Evolutionary conservation across 352 stramenopile species (phyloP), one percentile per base, ranked within the genome.

Genomic region (Phytophthora vignae): DNA sequence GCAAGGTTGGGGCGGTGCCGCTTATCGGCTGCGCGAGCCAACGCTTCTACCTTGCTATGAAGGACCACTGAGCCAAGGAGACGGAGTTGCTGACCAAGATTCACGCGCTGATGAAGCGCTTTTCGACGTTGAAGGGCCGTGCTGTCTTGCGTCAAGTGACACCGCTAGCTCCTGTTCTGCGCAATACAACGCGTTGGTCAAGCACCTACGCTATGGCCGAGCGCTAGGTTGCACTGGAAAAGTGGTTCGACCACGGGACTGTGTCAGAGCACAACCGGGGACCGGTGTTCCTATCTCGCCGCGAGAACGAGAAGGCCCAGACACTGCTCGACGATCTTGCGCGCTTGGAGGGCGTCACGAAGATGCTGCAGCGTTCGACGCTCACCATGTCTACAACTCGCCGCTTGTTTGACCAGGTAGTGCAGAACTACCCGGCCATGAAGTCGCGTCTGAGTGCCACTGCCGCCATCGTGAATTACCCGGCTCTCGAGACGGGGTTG

Each of bases 11-110:
- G 8, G n/a, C 46, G 12, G 8, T 54, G 4, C 36, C 49, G 52
- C 36, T 67, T 14, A 38, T 67, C 17, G 60, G 60, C 5, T 67
- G 60, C 25, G 38, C 60, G 2, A 44, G 36, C 19, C 60, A 67
- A 15, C 60, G 60, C 12, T 60, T 55, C 21, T 55, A 67, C 50
- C 15, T 60, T 5, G 60, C 38, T 4, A 33, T 60, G 11, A 53
- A 67, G 10, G 31, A 58, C 3, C 54, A 42, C 22, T 21, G 33
- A 7, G 10, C 27, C 9, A 38, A 49, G 14, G 19, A 60, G 2
- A 12, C 53, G 14, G 7, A 9, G 5, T 10, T 67, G 12, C 21
- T 60, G 10, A 8, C 4, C 21, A 19, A 48, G 6, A 22, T 67
- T 4, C 9, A 55, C 19, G 21, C 11, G 5, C 33, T 55, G 50